Evolutionary conservation across 164 flowering plant genomes (phyloP).

Genomic region (Annona cherimola): DNA sequence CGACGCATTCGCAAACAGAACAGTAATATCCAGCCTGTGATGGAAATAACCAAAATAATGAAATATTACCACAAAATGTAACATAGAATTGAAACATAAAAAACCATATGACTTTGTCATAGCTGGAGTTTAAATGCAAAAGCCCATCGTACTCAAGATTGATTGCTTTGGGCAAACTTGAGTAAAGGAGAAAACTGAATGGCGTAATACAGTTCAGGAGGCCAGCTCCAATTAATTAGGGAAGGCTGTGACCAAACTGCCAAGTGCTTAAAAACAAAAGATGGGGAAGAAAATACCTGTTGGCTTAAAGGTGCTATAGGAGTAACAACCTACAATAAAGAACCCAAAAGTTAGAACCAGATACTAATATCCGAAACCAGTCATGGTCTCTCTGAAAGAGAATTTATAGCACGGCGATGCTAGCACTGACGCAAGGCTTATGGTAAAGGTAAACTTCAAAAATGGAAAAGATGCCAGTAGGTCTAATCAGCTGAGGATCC

Average conservation of each 20-base stretch:
- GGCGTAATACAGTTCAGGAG: neutral
- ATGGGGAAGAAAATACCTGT: constrained; percentile 49
- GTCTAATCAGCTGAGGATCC: no score
- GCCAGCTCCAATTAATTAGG: neutral
- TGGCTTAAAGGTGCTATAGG: constrained; percentile 97
- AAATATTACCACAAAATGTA: neutral
- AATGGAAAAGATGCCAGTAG: no score
- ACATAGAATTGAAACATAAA: neutral
- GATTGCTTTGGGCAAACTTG: neutral
- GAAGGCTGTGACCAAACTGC: neutral
- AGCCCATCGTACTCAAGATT: neutral
- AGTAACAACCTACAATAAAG: constrained; percentile 73
- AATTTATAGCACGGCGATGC: no score
- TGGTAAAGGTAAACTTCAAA: no score
- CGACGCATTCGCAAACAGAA: constrained; percentile 92
- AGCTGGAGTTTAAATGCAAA: neutral
- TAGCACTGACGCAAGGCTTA: no score
- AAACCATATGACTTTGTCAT: neutral
- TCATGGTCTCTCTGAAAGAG: no score
- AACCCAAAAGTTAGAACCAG: neutral
- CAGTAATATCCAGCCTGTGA: constrained; percentile 94
- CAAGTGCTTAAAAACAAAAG: neutral
- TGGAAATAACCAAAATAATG: neutral
- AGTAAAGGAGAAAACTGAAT: no score
- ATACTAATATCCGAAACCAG: no score